These are phyloP conservation scores for Pseudocercospora fijiensis DNA, from an alignment of 2,329 filamentous ascomycete species.

Conservation along the genomic window DNA sequence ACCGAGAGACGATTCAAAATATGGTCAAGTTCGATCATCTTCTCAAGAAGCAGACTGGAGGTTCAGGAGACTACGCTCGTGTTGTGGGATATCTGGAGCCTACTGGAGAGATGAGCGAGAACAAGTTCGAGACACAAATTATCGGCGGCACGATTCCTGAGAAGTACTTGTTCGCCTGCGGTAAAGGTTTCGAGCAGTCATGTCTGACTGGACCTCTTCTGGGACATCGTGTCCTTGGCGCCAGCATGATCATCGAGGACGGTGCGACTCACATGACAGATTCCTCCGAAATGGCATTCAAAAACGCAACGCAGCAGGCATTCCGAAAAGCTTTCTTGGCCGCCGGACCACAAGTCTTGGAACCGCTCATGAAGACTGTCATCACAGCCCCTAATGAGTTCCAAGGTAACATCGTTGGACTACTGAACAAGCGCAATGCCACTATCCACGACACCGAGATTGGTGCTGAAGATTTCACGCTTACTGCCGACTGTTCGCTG, in stretches of 20 bases:
- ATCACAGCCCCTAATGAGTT: slow-evolving; percentile 96
- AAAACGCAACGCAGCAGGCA: slow-evolving; percentile 88
- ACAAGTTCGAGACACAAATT: slow-evolving; percentile 83
- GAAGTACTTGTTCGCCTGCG: slow-evolving; percentile 91
- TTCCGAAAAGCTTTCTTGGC: slow-evolving; percentile 91
- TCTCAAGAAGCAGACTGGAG: slow-evolving; percentile 92
- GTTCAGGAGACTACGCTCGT: slow-evolving; percentile 91
- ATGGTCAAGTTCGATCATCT: slow-evolving; percentile 86
- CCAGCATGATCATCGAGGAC: slow-evolving; percentile 89
- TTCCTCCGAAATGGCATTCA: slow-evolving; percentile 96
- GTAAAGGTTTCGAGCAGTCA: slow-evolving; percentile 85
- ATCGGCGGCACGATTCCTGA: slow-evolving; percentile 88
- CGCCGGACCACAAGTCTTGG: slow-evolving; percentile 78
- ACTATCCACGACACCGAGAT: slow-evolving; percentile 95
- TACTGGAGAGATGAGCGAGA: slow-evolving; percentile 67
- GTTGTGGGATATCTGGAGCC: slow-evolving; percentile 92
- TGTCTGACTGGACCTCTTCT: slow-evolving; percentile 86
- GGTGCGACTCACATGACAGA: slow-evolving; percentile 97
- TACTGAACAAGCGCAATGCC: slow-evolving; percentile 95
- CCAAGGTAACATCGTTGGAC: slow-evolving; percentile 89
- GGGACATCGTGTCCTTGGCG: slow-evolving; percentile 87
- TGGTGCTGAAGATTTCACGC: slow-evolving; percentile 87
- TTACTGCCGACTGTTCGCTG: slow-evolving; percentile 86
- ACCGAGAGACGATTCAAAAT: slow-evolving; percentile 86
- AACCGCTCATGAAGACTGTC: slow-evolving; percentile 97